These are phyloP conservation scores for Tylopilus sp. DNA, from an alignment of 768 basidiomycete species.

Conservation along the genomic window DNA sequence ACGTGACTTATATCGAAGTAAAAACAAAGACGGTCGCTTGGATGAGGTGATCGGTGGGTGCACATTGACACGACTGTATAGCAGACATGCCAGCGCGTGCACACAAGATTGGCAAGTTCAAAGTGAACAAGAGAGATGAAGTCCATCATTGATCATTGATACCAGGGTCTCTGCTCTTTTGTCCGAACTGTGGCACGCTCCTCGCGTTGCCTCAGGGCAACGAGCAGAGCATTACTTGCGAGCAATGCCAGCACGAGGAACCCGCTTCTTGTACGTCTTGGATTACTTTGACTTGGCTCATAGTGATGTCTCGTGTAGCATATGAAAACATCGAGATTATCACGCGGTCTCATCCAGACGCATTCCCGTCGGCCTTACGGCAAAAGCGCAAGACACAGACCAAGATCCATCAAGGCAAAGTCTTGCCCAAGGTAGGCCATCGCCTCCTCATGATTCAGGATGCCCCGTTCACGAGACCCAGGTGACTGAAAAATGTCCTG, in stretches of 20 bases:
- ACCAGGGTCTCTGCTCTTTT: slow-evolving; percentile 89
- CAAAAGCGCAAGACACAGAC: slow-evolving; percentile 91
- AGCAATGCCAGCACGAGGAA: slow-evolving; percentile 85
- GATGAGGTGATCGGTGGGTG: slow-evolving; percentile 9
- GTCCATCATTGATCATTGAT: not conserved
- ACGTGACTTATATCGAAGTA: slow-evolving; percentile 16
- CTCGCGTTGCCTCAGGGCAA: slow-evolving; percentile 77
- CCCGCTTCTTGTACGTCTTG: slow-evolving; percentile 79
- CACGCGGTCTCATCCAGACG: slow-evolving; percentile 89
- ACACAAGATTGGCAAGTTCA: slow-evolving; percentile 45
- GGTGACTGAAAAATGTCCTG: slow-evolving; percentile 89
- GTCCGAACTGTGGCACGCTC: slow-evolving; percentile 88
- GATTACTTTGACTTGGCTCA: not conserved
- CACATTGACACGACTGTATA: slow-evolving; percentile 3
- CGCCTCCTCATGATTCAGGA: slow-evolving; percentile 21
- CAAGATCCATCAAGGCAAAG: slow-evolving; percentile 67
- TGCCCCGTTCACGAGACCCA: slow-evolving; percentile 27
- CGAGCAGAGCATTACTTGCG: slow-evolving; percentile 74
- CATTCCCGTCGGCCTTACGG: slow-evolving; percentile 85
- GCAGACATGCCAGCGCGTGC: slow-evolving; percentile 30
- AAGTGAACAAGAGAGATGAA: not conserved
- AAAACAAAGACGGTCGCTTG: slow-evolving; percentile 12
- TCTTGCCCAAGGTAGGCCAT: slow-evolving; percentile 60
- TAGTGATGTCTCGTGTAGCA: slow-evolving; percentile 44
- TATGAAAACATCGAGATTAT: slow-evolving; percentile 90